These are phyloP conservation scores for Falciphora oryzae DNA, from an alignment of 2,329 filamentous ascomycete species.

Conservation along the genomic window DNA sequence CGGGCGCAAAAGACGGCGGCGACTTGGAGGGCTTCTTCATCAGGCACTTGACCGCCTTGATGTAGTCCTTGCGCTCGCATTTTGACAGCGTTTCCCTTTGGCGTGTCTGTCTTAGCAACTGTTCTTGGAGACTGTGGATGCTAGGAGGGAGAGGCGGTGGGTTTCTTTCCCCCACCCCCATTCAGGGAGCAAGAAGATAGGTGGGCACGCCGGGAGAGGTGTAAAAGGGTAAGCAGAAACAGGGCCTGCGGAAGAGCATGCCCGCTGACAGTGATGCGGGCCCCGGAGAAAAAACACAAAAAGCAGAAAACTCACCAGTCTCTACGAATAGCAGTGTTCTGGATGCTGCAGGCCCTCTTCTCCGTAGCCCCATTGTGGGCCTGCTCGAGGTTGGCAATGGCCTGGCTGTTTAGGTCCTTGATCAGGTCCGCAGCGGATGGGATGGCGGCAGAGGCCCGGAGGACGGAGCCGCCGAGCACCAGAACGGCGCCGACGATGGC, in stretches of 20 bases:
- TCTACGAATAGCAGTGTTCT: slow-evolving; percentile 21
- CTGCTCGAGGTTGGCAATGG: background rate
- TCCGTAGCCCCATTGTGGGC: background rate
- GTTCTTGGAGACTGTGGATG: background rate
- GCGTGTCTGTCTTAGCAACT: background rate
- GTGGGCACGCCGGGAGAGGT: background rate
- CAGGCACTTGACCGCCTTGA: slow-evolving; percentile 21
- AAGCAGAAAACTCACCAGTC: slow-evolving; percentile 19
- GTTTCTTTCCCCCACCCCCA: background rate
- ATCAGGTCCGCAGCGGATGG: background rate
- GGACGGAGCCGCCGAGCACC: background rate
- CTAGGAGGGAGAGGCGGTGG: background rate
- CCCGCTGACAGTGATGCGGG: too few species aligned
- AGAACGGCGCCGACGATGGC: background rate
- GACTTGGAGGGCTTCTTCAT: slow-evolving; percentile 20
- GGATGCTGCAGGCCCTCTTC: slow-evolving; percentile 23
- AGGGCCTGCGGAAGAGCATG: too few species aligned
- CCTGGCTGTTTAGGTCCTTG: background rate
- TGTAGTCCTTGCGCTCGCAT: slow-evolving; percentile 21
- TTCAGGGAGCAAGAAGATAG: background rate
- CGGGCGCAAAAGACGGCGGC: slow-evolving; percentile 19
- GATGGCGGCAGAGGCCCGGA: background rate
- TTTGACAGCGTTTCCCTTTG: slow-evolving; percentile 21
- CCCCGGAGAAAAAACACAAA: background rate
- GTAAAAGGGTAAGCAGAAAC: background rate